A percentile compares a stretch with the other conserved stretches of the same genome.
Evolutionary conservation across 2,329 filamentous ascomycete species (phyloP).

Genomic region (Teratosphaeria pseudoeucalypti): DNA sequence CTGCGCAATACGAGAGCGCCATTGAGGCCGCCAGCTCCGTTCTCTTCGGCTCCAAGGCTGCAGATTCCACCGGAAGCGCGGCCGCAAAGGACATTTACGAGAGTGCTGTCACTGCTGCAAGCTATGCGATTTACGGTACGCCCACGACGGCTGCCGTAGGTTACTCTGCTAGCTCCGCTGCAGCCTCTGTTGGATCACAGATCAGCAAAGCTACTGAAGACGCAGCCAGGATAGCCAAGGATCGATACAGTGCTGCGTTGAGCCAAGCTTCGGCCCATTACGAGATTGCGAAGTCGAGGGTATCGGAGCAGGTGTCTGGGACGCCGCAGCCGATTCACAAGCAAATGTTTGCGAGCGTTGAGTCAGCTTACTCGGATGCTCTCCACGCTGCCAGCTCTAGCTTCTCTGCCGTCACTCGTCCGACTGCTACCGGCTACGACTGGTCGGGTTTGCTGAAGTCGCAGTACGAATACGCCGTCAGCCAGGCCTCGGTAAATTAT

Average conservation of each 20-base stretch:
- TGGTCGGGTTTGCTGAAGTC: conserved; percentile 12
- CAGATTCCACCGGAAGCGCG: conserved; percentile 37
- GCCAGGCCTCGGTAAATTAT: conserved; percentile 57
- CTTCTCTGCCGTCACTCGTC: conserved; percentile 6
- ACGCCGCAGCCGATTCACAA: conserved; percentile 60
- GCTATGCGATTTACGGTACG: conserved; percentile 45
- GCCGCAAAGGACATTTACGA: conserved; percentile 45
- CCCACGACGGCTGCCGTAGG: conserved; percentile 33
- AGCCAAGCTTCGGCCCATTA: conserved; percentile 59
- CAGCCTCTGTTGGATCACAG: conserved; percentile 18
- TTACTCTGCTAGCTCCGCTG: conserved; percentile 23
- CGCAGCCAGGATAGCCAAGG: conserved; percentile 39
- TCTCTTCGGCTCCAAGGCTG: conserved; percentile 41
- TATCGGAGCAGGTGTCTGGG: conserved; percentile 58
- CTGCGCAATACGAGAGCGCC: conserved; percentile 47
- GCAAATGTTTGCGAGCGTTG: conserved; percentile 58
- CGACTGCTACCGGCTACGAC: background rate
- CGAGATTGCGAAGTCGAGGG: conserved; percentile 54
- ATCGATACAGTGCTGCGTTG: conserved; percentile 55
- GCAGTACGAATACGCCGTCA: conserved; percentile 56
- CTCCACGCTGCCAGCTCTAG: conserved; percentile 43
- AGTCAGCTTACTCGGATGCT: conserved; percentile 57
- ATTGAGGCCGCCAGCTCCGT: conserved; percentile 47
- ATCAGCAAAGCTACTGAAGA: conserved; percentile 23
- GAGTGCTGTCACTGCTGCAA: conserved; percentile 49